phyloP scores from a whole-genome alignment of 805 yeast species.

The Lipomyces yamadae region DNA sequence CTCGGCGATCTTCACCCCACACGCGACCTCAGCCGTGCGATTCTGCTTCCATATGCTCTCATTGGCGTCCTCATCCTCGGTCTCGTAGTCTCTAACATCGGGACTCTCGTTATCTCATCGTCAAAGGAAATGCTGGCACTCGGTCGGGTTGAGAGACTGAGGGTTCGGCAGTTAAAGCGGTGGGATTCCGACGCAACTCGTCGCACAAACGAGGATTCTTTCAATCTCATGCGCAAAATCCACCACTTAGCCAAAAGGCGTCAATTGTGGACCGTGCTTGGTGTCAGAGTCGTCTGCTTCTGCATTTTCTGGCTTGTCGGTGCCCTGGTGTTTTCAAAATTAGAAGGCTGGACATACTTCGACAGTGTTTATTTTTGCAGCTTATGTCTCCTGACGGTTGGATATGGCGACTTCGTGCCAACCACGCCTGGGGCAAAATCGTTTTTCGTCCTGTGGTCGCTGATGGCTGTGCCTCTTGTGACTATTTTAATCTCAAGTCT shows the following conservation, averaged over 20 bases:
- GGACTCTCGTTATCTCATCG: constrained; percentile 65
- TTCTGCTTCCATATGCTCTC: constrained; percentile 66
- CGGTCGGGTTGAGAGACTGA: constrained; percentile 61
- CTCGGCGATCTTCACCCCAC: constrained; percentile 72
- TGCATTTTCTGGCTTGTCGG: constrained; percentile 71
- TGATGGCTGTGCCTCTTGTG: constrained; percentile 85
- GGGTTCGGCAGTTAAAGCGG: constrained; percentile 48
- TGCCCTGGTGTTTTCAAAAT: constrained; percentile 61
- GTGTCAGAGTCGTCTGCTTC: constrained; percentile 24
- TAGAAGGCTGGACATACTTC: constrained; percentile 76
- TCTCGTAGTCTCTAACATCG: constrained; percentile 69
- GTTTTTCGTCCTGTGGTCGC: constrained; percentile 78
- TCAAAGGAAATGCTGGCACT: constrained; percentile 68
- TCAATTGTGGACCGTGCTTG: constrained; percentile 42
- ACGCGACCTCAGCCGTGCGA: constrained; percentile 58
- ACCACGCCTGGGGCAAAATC: constrained; percentile 65
- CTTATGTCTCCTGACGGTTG: constrained; percentile 76
- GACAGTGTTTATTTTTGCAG: constrained; percentile 76
- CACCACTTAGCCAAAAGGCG: constrained; percentile 42
- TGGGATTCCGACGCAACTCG: constrained; percentile 2
- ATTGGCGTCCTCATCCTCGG: constrained; percentile 77
- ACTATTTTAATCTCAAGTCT: constrained; percentile 74
- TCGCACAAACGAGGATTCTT: constrained; percentile 49
- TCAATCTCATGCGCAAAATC: constrained; percentile 60
- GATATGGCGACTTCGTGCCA: constrained; percentile 81